Conservation (phyloP, 441 rosid species). For the Daphne laureola region DNA sequence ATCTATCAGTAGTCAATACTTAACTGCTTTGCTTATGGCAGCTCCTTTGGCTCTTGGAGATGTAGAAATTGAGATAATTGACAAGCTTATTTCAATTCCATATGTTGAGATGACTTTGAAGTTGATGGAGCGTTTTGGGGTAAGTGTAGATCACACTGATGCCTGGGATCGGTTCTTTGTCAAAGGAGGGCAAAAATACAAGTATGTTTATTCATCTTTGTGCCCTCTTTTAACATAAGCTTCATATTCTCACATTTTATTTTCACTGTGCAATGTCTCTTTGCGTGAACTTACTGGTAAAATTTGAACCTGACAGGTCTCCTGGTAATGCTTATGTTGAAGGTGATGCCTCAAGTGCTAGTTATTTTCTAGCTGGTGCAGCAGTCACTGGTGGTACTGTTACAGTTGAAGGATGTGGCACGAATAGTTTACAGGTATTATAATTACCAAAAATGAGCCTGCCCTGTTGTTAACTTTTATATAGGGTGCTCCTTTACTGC, state of each 20-base stretch:
- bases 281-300: constrained; percentile 5
- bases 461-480: too few species aligned
- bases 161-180: constrained; percentile 85
- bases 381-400: constrained; percentile 93
- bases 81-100: constrained; percentile 82
- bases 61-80: constrained; percentile 86
- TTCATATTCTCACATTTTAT: too few species aligned
- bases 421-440: constrained; percentile 85
- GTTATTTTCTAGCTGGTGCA: constrained; percentile 97
- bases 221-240: too few species aligned
- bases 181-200: constrained; percentile 85
- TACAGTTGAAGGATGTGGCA: constrained; percentile 96
- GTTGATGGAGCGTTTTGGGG: constrained; percentile 90
- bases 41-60: constrained; percentile 90
- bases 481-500: too few species aligned
- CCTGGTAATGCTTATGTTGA: constrained; percentile 89
- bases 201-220: constrained; percentile 29
- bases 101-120: constrained; percentile 95
- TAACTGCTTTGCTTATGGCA: constrained; percentile 94
- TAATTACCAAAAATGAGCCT: not conserved
- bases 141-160: constrained; percentile 52
- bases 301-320: constrained; percentile 43
- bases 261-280: too few species aligned
- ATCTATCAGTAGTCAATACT: constrained; percentile 87
- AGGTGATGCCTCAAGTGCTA: constrained; percentile 99